Conservation (phyloP, 1,284 basidiomycete species). For the Puccinia novopanici region DNA sequence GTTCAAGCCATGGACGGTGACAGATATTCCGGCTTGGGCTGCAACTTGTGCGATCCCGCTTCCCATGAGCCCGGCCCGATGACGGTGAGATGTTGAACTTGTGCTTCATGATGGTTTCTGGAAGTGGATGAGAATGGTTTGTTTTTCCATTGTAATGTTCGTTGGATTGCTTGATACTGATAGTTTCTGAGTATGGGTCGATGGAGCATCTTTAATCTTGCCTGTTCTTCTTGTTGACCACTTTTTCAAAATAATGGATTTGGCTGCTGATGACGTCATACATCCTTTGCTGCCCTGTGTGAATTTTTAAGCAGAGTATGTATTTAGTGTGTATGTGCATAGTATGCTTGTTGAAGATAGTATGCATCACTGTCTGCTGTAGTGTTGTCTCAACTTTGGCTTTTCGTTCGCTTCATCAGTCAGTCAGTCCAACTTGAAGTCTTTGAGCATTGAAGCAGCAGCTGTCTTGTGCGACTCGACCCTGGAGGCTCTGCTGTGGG, state of each 20-base stretch:
- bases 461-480: background rate
- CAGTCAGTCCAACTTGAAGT: background rate
- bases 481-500: conserved; percentile 7
- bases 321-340: too few species aligned
- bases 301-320: too few species aligned
- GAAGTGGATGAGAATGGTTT: conserved; percentile 1
- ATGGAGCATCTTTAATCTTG: background rate
- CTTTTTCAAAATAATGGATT: too few species aligned
- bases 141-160: background rate
- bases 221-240: background rate
- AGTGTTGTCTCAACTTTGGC: too few species aligned
- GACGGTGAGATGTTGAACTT: conserved; percentile 60
- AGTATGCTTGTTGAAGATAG: too few species aligned
- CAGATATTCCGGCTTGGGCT: conserved; percentile 58
- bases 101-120: conserved; percentile 2
- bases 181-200: background rate
- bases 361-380: too few species aligned
- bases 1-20: conserved; percentile 50
- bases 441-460: background rate
- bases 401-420: conserved; percentile 6
- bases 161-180: background rate
- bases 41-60: conserved; percentile 64
- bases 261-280: conserved; percentile 11
- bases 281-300: too few species aligned
- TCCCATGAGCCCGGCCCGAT: conserved; percentile 64